Percentiles rank a stretch among this genome's conserved stretches.
These are phyloP conservation scores for Rhizopogon vulgaris DNA, from an alignment of 768 basidiomycete genomes.

Conservation along the genomic window DNA sequence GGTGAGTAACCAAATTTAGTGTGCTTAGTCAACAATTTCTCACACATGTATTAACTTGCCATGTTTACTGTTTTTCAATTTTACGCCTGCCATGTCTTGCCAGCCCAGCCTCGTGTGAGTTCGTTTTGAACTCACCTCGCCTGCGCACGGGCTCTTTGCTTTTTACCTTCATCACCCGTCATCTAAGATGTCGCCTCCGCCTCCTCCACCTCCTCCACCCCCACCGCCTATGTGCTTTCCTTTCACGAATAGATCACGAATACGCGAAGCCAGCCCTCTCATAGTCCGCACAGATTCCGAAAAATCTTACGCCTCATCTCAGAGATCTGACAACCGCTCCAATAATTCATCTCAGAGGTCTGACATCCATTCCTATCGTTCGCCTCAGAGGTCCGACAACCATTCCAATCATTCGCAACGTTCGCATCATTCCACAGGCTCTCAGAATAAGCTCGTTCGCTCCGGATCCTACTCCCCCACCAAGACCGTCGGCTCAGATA, in stretches of 20 bases:
- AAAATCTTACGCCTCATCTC: conserved; percentile 41
- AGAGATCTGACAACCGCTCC: conserved; percentile 21
- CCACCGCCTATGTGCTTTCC: conserved; percentile 57
- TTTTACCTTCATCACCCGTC: conserved; percentile 10
- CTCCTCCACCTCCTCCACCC: conserved; percentile 45
- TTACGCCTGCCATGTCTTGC: conserved; percentile 9
- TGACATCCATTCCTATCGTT: conserved; percentile 8
- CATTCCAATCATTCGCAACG: conserved; percentile 11
- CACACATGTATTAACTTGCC: conserved; percentile 1
- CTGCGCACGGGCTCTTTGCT: conserved; percentile 12
- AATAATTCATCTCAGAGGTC: conserved; percentile 21
- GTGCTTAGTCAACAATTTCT: conserved; percentile 19
- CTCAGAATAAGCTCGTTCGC: conserved; percentile 25
- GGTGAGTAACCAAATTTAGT: conserved; percentile 10
- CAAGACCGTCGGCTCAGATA: conserved; percentile 31
- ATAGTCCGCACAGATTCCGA: conserved; percentile 27
- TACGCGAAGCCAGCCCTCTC: conserved; percentile 25
- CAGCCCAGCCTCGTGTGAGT: conserved; percentile 22
- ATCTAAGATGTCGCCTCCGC: conserved; percentile 40
- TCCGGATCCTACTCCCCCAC: conserved; percentile 40
- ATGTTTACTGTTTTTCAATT: conserved; percentile 13
- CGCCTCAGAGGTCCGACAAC: conserved; percentile 15
- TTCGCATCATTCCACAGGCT: conserved; percentile 13
- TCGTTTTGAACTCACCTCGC: conserved; percentile 9
- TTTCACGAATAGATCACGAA: conserved; percentile 30